A percentile compares a stretch with the other conserved stretches of the same genome.
phyloP scores from a whole-genome alignment of 805 yeast genomes.

The Candida boidinii region DNA sequence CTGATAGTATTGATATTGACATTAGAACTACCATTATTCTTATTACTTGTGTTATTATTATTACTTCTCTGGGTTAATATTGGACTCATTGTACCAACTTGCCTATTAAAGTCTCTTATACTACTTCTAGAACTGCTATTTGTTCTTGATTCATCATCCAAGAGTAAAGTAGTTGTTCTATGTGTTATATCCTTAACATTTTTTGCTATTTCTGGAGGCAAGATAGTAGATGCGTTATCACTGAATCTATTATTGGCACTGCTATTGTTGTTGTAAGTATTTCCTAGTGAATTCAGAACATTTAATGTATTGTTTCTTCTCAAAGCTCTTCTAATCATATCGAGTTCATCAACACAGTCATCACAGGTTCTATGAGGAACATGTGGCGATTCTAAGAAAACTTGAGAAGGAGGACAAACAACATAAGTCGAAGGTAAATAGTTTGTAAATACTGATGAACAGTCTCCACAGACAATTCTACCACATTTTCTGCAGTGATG shows the following conservation, averaged over 20 bases:
- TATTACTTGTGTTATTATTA: too few relatives aligned
- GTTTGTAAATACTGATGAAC: slow-evolving; percentile 45
- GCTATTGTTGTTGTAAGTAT: not conserved
- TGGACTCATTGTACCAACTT: not conserved
- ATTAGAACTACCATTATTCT: not conserved
- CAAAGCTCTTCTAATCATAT: slow-evolving; percentile 36
- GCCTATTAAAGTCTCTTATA: not conserved
- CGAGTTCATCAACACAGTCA: slow-evolving; percentile 57
- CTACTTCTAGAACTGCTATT: not conserved
- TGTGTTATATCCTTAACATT: not conserved
- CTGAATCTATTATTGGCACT: too few relatives aligned
- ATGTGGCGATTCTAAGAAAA: slow-evolving; percentile 39
- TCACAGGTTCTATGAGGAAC: slow-evolving; percentile 70
- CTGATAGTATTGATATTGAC: not conserved
- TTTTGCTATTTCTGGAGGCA: not conserved
- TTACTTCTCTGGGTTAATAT: slow-evolving; percentile 1
- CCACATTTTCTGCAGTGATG: slow-evolving; percentile 87
- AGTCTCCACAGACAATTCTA: slow-evolving; percentile 61
- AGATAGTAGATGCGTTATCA: too few relatives aligned
- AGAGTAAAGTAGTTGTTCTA: not conserved
- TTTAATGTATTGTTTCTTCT: too few relatives aligned
- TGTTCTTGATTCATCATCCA: not conserved
- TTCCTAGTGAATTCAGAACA: too few relatives aligned
- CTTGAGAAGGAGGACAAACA: slow-evolving; percentile 43
- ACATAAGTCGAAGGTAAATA: slow-evolving; percentile 55